Percentiles rank a stretch among this genome's conserved stretches.
These are phyloP conservation scores for Lachnellula occidentalis DNA, from an alignment of 2,329 filamentous ascomycete genomes.

Conservation along the genomic window DNA sequence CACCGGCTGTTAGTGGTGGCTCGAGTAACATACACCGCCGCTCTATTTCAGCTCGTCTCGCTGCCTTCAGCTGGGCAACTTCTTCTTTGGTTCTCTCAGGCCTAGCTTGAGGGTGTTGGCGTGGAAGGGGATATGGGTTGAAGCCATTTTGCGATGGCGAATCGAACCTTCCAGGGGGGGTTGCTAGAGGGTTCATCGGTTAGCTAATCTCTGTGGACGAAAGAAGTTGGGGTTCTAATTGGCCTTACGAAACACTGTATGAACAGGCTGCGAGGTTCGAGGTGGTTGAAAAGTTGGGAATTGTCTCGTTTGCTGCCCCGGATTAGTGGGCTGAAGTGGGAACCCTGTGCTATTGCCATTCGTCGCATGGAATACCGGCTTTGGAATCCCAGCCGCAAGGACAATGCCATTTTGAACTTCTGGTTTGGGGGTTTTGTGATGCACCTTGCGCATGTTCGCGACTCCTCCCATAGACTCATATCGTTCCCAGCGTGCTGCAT, in stretches of 20 bases:
- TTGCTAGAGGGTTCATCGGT: conserved; percentile 9
- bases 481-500: conserved; percentile 63
- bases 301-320: conserved; percentile 6
- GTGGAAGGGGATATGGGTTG: conserved; percentile 20
- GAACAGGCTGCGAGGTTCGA: conserved; percentile 5
- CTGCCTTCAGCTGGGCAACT: conserved; percentile 57
- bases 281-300: conserved; percentile 7
- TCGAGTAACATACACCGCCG: conserved; percentile 59
- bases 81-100: conserved; percentile 55
- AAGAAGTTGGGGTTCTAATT: not conserved
- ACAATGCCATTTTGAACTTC: not conserved
- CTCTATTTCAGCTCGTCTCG: conserved; percentile 65
- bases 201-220: not conserved
- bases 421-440: conserved; percentile 10
- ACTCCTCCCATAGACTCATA: conserved; percentile 36
- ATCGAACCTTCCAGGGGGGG: conserved; percentile 25
- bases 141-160: conserved; percentile 29
- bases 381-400: not conserved
- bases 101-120: conserved; percentile 21
- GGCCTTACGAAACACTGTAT: conserved; percentile 17
- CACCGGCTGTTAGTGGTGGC: conserved; percentile 56
- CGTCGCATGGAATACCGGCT: conserved; percentile 1
- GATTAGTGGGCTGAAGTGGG: conserved; percentile 4
- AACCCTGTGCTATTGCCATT: conserved; percentile 10
- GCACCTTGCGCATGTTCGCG: conserved; percentile 18